Evolutionary conservation across 139 green algal genomes (phyloP).

Genomic region (Dunaliella sp.): DNA sequence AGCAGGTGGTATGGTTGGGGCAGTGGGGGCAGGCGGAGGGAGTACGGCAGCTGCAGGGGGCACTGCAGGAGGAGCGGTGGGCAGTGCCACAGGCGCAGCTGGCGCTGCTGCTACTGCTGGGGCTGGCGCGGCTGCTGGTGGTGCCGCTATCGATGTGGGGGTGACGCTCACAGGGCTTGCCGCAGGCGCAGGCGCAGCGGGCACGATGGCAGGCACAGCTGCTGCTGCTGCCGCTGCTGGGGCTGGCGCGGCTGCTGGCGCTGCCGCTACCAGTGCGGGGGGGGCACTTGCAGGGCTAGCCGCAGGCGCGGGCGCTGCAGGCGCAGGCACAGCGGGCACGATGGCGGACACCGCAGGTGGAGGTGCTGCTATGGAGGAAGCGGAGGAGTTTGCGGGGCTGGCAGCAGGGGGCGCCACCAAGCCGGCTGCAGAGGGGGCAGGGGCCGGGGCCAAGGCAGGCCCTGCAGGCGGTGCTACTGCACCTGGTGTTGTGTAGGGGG

Average conservation of each 20-base stretch:
- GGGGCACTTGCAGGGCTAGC: background rate
- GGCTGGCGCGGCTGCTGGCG: background rate
- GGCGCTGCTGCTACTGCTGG: background rate
- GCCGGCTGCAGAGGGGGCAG: no score
- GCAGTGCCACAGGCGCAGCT: background rate
- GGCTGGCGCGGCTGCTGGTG: background rate
- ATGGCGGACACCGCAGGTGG: background rate
- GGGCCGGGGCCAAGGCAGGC: no score
- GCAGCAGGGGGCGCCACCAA: no score
- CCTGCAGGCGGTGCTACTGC: background rate
- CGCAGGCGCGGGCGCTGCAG: background rate
- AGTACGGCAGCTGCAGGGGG: background rate
- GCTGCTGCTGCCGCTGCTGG: background rate
- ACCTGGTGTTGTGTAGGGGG: background rate
- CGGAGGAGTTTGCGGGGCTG: no score
- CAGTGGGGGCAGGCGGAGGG: background rate
- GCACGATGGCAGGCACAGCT: background rate
- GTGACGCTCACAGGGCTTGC: no score
- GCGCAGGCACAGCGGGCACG: background rate
- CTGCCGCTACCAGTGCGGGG: background rate
- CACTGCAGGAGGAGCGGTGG: no score
- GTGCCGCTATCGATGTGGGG: no score
- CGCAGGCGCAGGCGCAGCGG: no score
- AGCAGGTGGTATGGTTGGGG: background rate
- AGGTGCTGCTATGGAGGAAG: no score